These are phyloP conservation scores for Syncephalastrum monosporum DNA, from an alignment of 371 early-diverging fungal genomes.

Conservation along the genomic window DNA sequence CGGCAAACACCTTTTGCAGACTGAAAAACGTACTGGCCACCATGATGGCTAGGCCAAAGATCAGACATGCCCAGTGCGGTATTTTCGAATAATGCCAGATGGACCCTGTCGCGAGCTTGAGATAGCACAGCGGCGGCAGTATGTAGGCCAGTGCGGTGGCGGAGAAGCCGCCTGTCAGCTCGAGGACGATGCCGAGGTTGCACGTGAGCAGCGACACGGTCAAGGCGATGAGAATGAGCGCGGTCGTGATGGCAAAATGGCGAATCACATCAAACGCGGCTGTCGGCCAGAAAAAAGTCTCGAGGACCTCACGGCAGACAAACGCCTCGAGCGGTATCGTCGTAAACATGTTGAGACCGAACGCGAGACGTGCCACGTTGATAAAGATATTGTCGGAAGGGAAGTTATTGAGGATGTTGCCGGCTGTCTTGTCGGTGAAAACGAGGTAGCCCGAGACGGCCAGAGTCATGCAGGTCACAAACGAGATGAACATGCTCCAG, in stretches of 20 bases:
- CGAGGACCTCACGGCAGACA: conserved; percentile 77
- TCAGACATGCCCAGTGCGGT: conserved; percentile 60
- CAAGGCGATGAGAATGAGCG: conserved; percentile 53
- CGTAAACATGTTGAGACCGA: conserved; percentile 84
- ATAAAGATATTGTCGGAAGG: conserved; percentile 68
- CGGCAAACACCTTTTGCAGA: conserved; percentile 28
- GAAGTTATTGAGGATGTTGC: conserved; percentile 82
- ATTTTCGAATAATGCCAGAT: conserved; percentile 52
- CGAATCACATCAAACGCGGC: conserved; percentile 48
- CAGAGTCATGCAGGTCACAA: conserved; percentile 64
- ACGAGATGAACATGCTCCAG: conserved; percentile 66
- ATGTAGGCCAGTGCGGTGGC: conserved; percentile 82
- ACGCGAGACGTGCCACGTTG: conserved; percentile 76
- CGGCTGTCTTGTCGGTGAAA: conserved; percentile 75
- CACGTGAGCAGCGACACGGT: conserved; percentile 65
- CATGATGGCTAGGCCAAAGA: conserved; percentile 69
- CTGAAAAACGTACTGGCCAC: conserved; percentile 62
- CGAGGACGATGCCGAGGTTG: conserved; percentile 73
- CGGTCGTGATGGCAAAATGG: conserved; percentile 63
- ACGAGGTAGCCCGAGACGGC: conserved; percentile 66
- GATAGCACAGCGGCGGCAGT: conserved; percentile 68
- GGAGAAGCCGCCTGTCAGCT: conserved; percentile 77
- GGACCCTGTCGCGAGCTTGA: conserved; percentile 60
- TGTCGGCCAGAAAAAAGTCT: conserved; percentile 57
- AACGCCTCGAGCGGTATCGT: conserved; percentile 76